Base-by-base conservation (phyloP, 225 moss, liverwort and hornwort species). In the Climacium dendroides region DNA sequence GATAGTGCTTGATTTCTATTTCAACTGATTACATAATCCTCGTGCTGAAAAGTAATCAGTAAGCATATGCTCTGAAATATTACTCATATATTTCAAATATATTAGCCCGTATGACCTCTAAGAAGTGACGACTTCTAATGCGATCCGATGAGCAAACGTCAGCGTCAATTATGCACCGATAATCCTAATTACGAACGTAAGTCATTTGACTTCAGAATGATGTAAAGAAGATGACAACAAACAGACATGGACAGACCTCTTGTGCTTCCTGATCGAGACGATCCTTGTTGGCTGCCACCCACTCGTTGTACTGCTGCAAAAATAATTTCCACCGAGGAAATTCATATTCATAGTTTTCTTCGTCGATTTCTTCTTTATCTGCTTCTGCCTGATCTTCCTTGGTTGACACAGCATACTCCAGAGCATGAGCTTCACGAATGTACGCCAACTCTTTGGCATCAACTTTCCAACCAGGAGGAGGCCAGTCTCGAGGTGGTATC, bases 391-490 rank as follows among this genome's bases (percentile, higher is more conserved):
- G 48, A 60, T 94, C 96, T 83, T 96, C 89, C 45, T 87, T 62
- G 66, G 90, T 77, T 28, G 93, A 54, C 54, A 63, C 81, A 75
- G 74, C 83, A 85, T 93, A 75, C 65, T 93, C 95, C 61, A 95
- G 67, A 74, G 93, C 90, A 71, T 95, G 93, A 13, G 94, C 81
- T 92, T 96, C 95, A 37, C 99, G 95, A 87, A 99, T 97, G 83
- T 85, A 97, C 55, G 95, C 97, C 37, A 99, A 94, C 89, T 99
- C 97, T 71, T 96, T 91, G 29, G 97, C 87, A 92, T 99, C 97
- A 66, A 99, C 99, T 81, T 96, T 94, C 99, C 99, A 99, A 50
- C 96, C 96, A 71, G 97, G 95, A 75, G 99, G 99, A 64, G 99
- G 99, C 99, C 99, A 99, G 85, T 99, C 99, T 75, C 97, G 90